Base-by-base conservation (phyloP, 208 protist genomes). In the Trypanosoma conorhini region DNA sequence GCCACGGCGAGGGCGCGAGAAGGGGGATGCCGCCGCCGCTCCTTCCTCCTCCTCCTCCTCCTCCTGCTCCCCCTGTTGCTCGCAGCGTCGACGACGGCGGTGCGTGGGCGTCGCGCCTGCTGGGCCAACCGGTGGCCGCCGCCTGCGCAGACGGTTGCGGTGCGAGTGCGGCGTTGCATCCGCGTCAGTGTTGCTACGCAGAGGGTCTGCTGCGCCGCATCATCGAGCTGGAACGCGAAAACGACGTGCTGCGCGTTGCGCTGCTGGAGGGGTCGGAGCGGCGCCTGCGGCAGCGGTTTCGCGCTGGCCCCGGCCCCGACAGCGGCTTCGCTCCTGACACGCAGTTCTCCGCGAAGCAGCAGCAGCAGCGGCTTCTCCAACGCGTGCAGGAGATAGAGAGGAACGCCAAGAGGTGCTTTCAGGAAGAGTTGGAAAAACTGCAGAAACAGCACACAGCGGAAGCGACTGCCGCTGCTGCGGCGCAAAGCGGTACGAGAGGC, bases 211-310 rank as follows among this genome's bases (percentile, higher is more conserved):
- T 26, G 26, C 62, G 62, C 15, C 26, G 26, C 38, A 46, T 59
- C 19, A 44, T 68, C 31, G 50, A 59, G 26, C 42, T 68, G 46
- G 62, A 68, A 31, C 21, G 50, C 24, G 62, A 68, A 5, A 68
- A 68, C 56, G 30, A 28, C 22, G 38, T 68, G 28, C 50, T 68
- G 4, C 62, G 62, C 7, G 24, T 68, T 26, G 26, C 62, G 17
- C 22, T 68, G 2, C 0, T 68, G 1, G 62, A 68, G 17, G 31
- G 42, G 28, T 56, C 62, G 3, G 62, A 68, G 50, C 44, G 62
- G 46, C 62, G 62, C 19, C 40, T 50, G 8, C 46, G 62, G 15
- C 50, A 59, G 62, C 46, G 62, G 44, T 67, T 67, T 51, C 5
- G 19, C 26, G 62, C 1, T 28, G n/a, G 24, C 7, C 13, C 7